phyloP scores from a whole-genome alignment of 192 early-diverging fungal species.

The Pilaira anomala region DNA sequence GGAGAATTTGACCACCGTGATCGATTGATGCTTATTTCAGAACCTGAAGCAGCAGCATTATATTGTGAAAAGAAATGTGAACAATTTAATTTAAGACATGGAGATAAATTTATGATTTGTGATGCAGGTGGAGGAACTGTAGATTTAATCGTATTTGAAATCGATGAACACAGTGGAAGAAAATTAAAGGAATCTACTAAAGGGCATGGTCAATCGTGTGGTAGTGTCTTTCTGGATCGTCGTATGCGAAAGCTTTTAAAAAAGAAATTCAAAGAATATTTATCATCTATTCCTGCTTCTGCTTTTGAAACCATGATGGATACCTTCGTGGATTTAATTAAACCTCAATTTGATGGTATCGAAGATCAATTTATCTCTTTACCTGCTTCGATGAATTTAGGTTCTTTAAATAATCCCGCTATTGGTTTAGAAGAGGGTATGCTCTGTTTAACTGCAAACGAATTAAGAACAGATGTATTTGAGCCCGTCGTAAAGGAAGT shows the following conservation, averaged over 20 bases:
- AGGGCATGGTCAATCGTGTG: slow-evolving; percentile 46
- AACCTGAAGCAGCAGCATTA: slow-evolving; percentile 54
- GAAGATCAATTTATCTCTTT: slow-evolving; percentile 45
- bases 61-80: slow-evolving; percentile 53
- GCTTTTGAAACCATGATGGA: slow-evolving; percentile 49
- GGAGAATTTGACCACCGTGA: slow-evolving; percentile 39
- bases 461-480: slow-evolving; percentile 49
- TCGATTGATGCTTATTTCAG: slow-evolving; percentile 45
- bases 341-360: slow-evolving; percentile 48
- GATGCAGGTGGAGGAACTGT: slow-evolving; percentile 56
- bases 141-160: slow-evolving; percentile 52
- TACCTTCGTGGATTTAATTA: slow-evolving; percentile 50
- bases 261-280: slow-evolving; percentile 45
- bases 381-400: slow-evolving; percentile 51
- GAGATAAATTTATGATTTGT: slow-evolving; percentile 54
- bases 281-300: slow-evolving; percentile 40
- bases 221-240: slow-evolving; percentile 46
- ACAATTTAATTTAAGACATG: slow-evolving; percentile 47
- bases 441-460: slow-evolving; percentile 43
- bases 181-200: slow-evolving; percentile 39
- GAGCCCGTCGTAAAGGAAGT: slow-evolving; percentile 54
- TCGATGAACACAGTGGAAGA: slow-evolving; percentile 42
- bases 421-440: slow-evolving; percentile 48
- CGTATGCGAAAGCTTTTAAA: slow-evolving; percentile 48
- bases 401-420: slow-evolving; percentile 38